phyloP scores from a whole-genome alignment of 1,284 basidiomycete species.

The Volvariella volvacea region DNA sequence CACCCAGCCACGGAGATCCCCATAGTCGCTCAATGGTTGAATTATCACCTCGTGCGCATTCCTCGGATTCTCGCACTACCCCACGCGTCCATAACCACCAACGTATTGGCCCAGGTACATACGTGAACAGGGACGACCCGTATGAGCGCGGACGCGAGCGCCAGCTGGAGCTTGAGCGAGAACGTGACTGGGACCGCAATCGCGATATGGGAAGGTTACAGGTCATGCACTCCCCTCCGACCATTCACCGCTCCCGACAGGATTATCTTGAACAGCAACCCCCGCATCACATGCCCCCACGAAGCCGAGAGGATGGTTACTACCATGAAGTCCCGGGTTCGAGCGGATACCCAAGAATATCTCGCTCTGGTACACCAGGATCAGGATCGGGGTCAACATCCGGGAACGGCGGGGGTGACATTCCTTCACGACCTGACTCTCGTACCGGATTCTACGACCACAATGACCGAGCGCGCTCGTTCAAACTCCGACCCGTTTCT shows the following conservation, averaged over 20 bases:
- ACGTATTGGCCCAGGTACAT: conserved; percentile 55
- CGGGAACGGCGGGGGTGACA: conserved; percentile 32
- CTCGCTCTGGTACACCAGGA: conserved; percentile 50
- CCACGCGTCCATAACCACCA: conserved; percentile 54
- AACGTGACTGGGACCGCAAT: conserved; percentile 35
- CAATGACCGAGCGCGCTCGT: conserved; percentile 34
- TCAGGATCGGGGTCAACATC: conserved; percentile 40
- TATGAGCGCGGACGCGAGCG: conserved; percentile 37
- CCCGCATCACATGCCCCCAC: conserved; percentile 28
- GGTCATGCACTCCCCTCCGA: conserved; percentile 33
- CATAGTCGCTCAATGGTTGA: conserved; percentile 19
- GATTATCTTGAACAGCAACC: conserved; percentile 32
- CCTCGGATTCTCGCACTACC: conserved; percentile 27
- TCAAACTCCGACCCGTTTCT: conserved; percentile 37
- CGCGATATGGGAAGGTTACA: conserved; percentile 11
- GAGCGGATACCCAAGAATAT: conserved; percentile 29
- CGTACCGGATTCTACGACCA: conserved; percentile 38
- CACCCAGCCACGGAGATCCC: conserved; percentile 12
- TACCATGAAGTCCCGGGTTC: conserved; percentile 32
- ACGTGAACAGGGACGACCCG: conserved; percentile 45
- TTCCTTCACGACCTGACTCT: conserved; percentile 40
- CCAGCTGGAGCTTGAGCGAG: conserved; percentile 36
- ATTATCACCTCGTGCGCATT: conserved; percentile 31
- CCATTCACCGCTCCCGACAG: conserved; percentile 28
- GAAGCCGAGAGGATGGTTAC: conserved; percentile 40